Evolutionary conservation across 192 early-diverging fungal genomes (phyloP).

Genomic region (Podila verticillata): DNA sequence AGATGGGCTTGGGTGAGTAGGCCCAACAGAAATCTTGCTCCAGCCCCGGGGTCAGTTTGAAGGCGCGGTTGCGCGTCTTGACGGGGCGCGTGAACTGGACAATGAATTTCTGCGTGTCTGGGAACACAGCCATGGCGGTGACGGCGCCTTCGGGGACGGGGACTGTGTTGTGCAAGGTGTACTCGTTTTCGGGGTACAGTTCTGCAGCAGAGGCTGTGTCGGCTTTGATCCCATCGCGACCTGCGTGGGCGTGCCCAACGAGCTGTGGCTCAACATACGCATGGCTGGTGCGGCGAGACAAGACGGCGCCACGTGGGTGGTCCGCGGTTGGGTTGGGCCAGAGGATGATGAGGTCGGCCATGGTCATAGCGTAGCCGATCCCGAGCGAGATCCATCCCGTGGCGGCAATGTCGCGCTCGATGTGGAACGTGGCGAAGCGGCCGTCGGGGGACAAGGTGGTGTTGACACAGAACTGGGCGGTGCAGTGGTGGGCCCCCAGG

Average conservation of each 20-base stretch:
- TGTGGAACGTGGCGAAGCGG: conserved; percentile 39
- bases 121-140: conserved; percentile 8
- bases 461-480: conserved; percentile 43
- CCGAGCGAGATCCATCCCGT: conserved; percentile 46
- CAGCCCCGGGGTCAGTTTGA: conserved; percentile 35
- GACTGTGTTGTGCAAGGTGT: conserved; percentile 26
- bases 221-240: not conserved
- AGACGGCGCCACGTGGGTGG: conserved; percentile 24
- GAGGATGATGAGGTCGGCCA: conserved; percentile 35
- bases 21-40: conserved; percentile 51
- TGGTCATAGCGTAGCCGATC: conserved; percentile 48
- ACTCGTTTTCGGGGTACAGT: conserved; percentile 30
- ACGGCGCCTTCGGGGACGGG: not conserved
- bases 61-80: conserved; percentile 17
- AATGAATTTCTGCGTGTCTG: conserved; percentile 16
- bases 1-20: conserved; percentile 39
- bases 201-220: conserved; percentile 2
- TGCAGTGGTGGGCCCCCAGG: conserved; percentile 32
- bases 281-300: conserved; percentile 35
- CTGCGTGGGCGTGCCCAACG: not conserved
- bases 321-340: conserved; percentile 23
- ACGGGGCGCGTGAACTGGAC: conserved; percentile 48
- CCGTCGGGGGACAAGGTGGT: conserved; percentile 31
- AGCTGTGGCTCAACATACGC: conserved; percentile 40
- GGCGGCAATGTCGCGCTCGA: conserved; percentile 18